Evolutionary conservation across 352 stramenopile genomes (phyloP), one percentile per base, ranked within the genome.

Genomic region (Pythium volutum): DNA sequence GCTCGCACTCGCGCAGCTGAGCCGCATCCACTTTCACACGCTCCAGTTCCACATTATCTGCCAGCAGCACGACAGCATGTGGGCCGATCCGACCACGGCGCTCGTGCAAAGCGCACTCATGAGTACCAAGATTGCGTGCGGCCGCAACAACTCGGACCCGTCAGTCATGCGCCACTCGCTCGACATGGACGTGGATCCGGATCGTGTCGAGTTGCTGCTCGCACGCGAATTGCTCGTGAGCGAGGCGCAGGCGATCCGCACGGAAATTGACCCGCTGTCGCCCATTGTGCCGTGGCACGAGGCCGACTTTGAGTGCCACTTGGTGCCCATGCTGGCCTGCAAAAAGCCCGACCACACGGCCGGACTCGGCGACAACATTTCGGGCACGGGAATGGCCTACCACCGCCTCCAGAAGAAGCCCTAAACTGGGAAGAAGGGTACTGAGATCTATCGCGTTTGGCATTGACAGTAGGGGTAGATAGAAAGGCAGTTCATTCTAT

Each of bases 1-100:
- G 54, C 69, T 82, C 25, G 77, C 81, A 8, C 65, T 93, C 16
- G 76, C 77, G 2, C 77, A 86, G 46, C 69, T 94, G 26, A 88
- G 71, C 31, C 84, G 84, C 47, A 88, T 93, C 53, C 84, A 93
- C 66, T 93, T 93, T 66, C 84, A 93, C 66, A 93, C 84, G 47
- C 72, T 94, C 25, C 84, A 92, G 47, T 94, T 94, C 67, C 84
- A 94, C 70, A 91, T 94, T 61, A 78, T 91, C 25, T 94, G 84
- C 67, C 84, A 94, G 51, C 75, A 79, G 49, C 52, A 76, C 9
- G 71, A 69, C 8, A 76, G 76, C 47, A 82, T 78, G 27, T 92
- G 82, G 82, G 79, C 78, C 29, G 77, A 91, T 54, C 82, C 84
- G 22, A 92, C 75, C 41, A 77, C 70, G 25, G 80, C 84, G 29